phyloP scores from a whole-genome alignment of 2,329 filamentous ascomycete genomes.

The Aspergillus fijiensis region DNA sequence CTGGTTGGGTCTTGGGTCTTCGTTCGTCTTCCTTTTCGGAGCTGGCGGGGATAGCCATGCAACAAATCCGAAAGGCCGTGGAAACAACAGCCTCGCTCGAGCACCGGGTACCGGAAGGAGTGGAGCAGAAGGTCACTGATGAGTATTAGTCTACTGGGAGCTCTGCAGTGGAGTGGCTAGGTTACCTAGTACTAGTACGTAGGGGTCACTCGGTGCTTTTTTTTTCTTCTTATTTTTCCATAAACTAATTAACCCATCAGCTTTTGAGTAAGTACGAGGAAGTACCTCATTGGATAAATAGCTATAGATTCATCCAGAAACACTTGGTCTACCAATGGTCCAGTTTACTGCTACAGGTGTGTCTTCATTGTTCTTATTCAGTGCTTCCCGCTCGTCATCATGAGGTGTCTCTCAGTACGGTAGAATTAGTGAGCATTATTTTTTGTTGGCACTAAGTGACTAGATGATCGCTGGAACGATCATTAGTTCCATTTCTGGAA shows the following conservation, averaged over 20 bases:
- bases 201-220: neutral
- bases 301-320: neutral
- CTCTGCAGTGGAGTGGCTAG: neutral
- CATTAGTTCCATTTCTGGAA: slow-evolving; percentile 5
- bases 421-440: neutral
- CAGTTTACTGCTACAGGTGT: neutral
- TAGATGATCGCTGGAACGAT: slow-evolving; percentile 2
- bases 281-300: too few species aligned
- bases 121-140: neutral
- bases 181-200: neutral
- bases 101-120: slow-evolving; percentile 22
- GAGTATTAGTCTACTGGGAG: neutral
- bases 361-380: neutral
- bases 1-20: neutral
- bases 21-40: slow-evolving; percentile 24
- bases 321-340: neutral
- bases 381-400: slow-evolving; percentile 12
- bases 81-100: slow-evolving; percentile 24
- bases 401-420: slow-evolving; percentile 13
- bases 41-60: slow-evolving; percentile 30
- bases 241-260: neutral
- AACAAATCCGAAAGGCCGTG: slow-evolving; percentile 27
- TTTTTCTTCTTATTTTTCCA: neutral
- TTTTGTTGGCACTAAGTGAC: neutral
- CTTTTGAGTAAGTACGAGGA: neutral